Evolutionary conservation across 2,329 filamentous ascomycete genomes (phyloP), one percentile per base, ranked within the genome.

Genomic region (Penicillium sp.): DNA sequence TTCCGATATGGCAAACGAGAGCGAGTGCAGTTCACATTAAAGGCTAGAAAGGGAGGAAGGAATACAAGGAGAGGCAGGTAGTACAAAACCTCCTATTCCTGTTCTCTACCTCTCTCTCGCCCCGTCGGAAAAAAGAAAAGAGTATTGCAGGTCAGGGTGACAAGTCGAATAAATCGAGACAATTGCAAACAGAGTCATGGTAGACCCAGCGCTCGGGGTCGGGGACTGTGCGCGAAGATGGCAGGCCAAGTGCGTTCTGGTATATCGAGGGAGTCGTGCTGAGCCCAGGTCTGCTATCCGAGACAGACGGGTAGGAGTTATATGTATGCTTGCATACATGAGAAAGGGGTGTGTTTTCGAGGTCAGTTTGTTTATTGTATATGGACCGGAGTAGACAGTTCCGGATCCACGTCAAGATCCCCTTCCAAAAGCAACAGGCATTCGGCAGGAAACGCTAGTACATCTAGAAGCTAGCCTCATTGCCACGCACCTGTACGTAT

Each of bases 201-300:
- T 49, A 17, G 37, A 47, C 47, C 52, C 38, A 38, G 54, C n/a
- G 6, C 19, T 38, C 5, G 23, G 50, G 27, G 21, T 62, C 57
- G 60, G 62, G 62, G 58, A 60, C 62, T 63, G 56, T 61, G 59
- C 50, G 55, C 43, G 12, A 46, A 38, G 27, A 31, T 37, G 23
- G 40, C 31, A 29, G 38, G 33, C 29, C 25, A 46, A 52, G 27
- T 54, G 27, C 42, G 12, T 38, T 29, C 15, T 45, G 9, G n/a
- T 25, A 27, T 49, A 35, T 66, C 59, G 52, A 66, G 54, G 62
- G 53, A 42, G 38, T 49, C 10, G 46, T 42, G 19, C 47, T 60
- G 57, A 60, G 54, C 9, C 57, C 61, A 52, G 59, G 58, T 62
- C 55, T 58, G 33, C 48, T 62, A 67, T 60, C 65, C 64, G 65